Evolutionary conservation across 208 protist species (phyloP).

Genomic region (Blechomonas ayalai): DNA sequence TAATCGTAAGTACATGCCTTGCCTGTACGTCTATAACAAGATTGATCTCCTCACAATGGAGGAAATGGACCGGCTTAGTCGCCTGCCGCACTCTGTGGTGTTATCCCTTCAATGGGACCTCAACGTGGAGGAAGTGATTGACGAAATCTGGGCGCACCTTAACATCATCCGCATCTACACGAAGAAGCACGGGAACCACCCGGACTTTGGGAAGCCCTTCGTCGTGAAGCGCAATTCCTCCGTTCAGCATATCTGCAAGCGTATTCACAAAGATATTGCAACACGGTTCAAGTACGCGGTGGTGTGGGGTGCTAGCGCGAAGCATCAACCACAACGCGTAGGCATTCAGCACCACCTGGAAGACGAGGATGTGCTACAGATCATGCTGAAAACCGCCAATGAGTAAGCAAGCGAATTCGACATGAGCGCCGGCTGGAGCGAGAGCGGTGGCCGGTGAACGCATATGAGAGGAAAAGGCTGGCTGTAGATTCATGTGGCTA

Average conservation of each 20-base stretch:
- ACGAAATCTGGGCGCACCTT: constrained; percentile 95
- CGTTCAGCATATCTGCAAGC: constrained; percentile 91
- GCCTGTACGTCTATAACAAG: constrained; percentile 95
- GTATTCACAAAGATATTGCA: constrained; percentile 91
- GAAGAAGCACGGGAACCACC: constrained; percentile 91
- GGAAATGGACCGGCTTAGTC: constrained; percentile 92
- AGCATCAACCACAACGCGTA: constrained; percentile 94
- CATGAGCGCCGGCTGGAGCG: no score
- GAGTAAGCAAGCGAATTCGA: constrained; percentile 59
- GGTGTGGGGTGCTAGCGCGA: constrained; percentile 94
- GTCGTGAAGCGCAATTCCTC: constrained; percentile 84
- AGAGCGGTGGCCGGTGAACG: no score
- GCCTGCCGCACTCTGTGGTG: constrained; percentile 85
- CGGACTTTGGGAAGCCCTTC: constrained; percentile 94
- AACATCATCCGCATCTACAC: constrained; percentile 96
- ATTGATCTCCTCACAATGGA: constrained; percentile 96
- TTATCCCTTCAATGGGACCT: constrained; percentile 88
- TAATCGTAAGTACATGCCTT: constrained; percentile 93
- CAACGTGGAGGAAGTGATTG: constrained; percentile 92
- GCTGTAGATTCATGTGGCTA: no score
- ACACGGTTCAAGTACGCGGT: constrained; percentile 91
- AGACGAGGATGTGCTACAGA: constrained; percentile 91
- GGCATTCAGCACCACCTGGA: constrained; percentile 86
- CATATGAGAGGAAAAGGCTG: no score
- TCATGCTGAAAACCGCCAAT: constrained; percentile 87